Conservation (phyloP, 352 stramenopile species). For the Aphanomyces euteiches region DNA sequence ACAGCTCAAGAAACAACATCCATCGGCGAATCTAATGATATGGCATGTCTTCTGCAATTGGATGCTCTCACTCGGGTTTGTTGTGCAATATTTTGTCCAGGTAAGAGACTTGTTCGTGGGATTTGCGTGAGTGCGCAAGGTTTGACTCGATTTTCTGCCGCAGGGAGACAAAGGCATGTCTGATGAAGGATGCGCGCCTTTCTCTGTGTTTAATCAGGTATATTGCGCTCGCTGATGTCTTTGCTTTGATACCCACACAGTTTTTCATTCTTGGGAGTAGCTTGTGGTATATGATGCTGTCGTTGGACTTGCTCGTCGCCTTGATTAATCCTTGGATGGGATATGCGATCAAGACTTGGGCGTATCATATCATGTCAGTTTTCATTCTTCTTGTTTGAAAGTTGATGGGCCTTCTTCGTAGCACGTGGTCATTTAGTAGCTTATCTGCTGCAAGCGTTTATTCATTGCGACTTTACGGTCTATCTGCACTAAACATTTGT, state of each 20-base stretch:
- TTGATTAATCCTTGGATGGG: constrained; percentile 87
- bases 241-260: constrained; percentile 32
- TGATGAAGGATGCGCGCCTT: constrained; percentile 44
- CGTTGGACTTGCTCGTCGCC: constrained; percentile 74
- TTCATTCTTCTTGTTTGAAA: not conserved
- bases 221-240: not conserved
- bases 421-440: constrained; percentile 68
- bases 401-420: constrained; percentile 30
- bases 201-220: constrained; percentile 68
- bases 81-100: constrained; percentile 51
- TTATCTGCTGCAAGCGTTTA: constrained; percentile 56
- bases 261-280: constrained; percentile 69
- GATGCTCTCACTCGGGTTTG: constrained; percentile 54
- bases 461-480: constrained; percentile 54
- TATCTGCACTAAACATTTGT: constrained; percentile 73
- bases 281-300: constrained; percentile 83
- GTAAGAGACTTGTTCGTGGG: constrained; percentile 28
- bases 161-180: constrained; percentile 16
- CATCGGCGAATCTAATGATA: constrained; percentile 65
- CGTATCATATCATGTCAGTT: constrained; percentile 74
- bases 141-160: not conserved
- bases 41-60: constrained; percentile 71
- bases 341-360: constrained; percentile 80
- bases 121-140: not conserved
- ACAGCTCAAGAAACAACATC: constrained; percentile 76